Conservation (phyloP, 2,329 filamentous ascomycete genomes). For the Dactylella cylindrospora region DNA sequence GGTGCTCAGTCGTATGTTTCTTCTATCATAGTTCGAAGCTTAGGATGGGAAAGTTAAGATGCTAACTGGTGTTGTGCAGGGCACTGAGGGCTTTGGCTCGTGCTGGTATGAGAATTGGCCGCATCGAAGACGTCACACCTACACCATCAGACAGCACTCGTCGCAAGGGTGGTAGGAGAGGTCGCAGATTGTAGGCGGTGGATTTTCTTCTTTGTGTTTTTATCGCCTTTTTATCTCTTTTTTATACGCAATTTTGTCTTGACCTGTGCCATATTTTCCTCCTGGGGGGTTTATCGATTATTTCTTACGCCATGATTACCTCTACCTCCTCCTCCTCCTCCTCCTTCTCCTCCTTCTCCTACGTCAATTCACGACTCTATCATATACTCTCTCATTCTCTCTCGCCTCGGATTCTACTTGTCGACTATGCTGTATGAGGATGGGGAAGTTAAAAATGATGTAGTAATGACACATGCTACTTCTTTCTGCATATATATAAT, state of each 20-base stretch:
- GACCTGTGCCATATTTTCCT: conserved; percentile 29
- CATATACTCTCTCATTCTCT: conserved; percentile 3
- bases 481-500: conserved; percentile 38
- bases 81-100: conserved; percentile 97
- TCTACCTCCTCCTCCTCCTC: not conserved
- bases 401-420: conserved; percentile 1
- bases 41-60: not conserved
- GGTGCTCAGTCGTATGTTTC: conserved; percentile 79
- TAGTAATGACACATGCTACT: conserved; percentile 44
- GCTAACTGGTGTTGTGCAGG: conserved; percentile 28
- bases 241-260: not conserved
- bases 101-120: conserved; percentile 99
- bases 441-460: too few relatives aligned
- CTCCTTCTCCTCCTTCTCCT: not conserved
- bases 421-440: too few relatives aligned
- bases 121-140: conserved; percentile 99
- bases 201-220: conserved; percentile 18
- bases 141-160: conserved; percentile 98
- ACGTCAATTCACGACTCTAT: too few relatives aligned
- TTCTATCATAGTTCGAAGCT: not conserved
- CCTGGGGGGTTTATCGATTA: conserved; percentile 22
- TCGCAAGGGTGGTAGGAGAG: conserved; percentile 99
- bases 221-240: conserved; percentile 10
- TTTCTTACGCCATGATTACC: conserved; percentile 28
- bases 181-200: conserved; percentile 92